Percentiles rank a stretch among this genome's conserved stretches.
phyloP scores from a whole-genome alignment of 2,329 filamentous ascomycete genomes.

The Calonectria pteridis region DNA sequence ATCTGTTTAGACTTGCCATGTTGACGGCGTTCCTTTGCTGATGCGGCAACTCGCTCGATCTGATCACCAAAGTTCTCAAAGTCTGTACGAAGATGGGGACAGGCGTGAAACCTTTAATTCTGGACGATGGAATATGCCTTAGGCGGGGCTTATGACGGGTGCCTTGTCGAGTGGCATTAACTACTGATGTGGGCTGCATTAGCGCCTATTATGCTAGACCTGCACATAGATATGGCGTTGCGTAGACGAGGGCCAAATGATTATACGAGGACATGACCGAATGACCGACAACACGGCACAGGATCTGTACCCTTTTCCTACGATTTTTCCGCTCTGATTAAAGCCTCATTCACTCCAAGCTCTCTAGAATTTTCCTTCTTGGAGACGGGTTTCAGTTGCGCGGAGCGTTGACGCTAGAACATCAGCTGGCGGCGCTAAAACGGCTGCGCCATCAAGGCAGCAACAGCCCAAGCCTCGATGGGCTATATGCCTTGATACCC shows the following conservation, averaged over 20 bases:
- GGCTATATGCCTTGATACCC: neutral
- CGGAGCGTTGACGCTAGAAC: neutral
- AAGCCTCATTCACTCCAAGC: neutral
- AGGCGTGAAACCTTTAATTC: neutral
- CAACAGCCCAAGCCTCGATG: neutral
- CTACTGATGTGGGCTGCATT: neutral
- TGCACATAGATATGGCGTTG: neutral
- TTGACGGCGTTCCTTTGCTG: neutral
- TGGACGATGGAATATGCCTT: neutral
- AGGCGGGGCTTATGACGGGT: neutral
- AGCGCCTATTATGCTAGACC: neutral
- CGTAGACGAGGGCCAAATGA: neutral
- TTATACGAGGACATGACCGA: neutral
- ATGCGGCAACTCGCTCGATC: neutral
- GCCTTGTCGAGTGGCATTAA: neutral
- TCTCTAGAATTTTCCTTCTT: neutral
- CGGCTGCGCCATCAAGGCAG: neutral
- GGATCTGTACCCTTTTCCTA: neutral
- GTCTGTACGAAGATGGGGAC: neutral
- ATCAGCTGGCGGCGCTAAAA: neutral
- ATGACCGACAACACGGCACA: neutral
- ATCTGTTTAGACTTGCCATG: neutral
- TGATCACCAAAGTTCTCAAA: neutral
- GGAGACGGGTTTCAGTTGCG: neutral
- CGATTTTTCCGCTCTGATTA: neutral